These are phyloP conservation scores for Aspergillus sp. DNA, from an alignment of 2,329 filamentous ascomycete genomes.

Conservation along the genomic window DNA sequence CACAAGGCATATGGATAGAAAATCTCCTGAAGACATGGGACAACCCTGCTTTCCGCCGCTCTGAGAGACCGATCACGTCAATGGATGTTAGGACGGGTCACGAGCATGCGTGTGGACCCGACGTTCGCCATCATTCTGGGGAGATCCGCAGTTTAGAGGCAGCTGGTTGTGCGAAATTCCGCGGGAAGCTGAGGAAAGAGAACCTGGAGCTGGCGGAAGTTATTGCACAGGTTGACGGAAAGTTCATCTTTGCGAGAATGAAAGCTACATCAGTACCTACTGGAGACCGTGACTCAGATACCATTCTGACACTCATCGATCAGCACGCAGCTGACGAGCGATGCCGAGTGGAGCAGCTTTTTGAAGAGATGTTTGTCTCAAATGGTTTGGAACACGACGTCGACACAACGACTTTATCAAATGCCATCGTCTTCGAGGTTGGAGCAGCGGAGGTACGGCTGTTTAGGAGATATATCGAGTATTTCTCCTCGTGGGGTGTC, in stretches of 20 bases:
- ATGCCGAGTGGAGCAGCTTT: slow-evolving; percentile 64
- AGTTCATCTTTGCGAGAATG: slow-evolving; percentile 71
- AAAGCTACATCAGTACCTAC: slow-evolving; percentile 9
- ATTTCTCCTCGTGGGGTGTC: slow-evolving; percentile 69
- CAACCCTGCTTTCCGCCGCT: slow-evolving; percentile 62
- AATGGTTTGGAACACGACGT: background rate
- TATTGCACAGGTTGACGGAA: slow-evolving; percentile 75
- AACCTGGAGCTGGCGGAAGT: slow-evolving; percentile 54
- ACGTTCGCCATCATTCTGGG: slow-evolving; percentile 12
- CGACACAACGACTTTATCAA: slow-evolving; percentile 16
- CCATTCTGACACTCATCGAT: slow-evolving; percentile 65
- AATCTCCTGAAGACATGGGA: slow-evolving; percentile 57
- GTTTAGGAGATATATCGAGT: slow-evolving; percentile 43
- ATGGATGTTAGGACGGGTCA: slow-evolving; percentile 16
- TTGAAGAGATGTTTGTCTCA: slow-evolving; percentile 44
- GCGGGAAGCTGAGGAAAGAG: slow-evolving; percentile 49
- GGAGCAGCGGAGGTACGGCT: slow-evolving; percentile 50
- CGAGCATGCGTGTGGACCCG: slow-evolving; percentile 4
- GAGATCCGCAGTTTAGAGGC: slow-evolving; percentile 14
- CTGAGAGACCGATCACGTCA: slow-evolving; percentile 36
- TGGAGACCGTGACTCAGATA: slow-evolving; percentile 1
- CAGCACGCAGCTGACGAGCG: slow-evolving; percentile 94
- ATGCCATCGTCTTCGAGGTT: slow-evolving; percentile 56
- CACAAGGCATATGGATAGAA: slow-evolving; percentile 47
- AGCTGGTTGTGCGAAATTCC: slow-evolving; percentile 20